phyloP scores from a whole-genome alignment of 495 filamentous ascomycete species.

The Sphaerosporella brunnea region DNA sequence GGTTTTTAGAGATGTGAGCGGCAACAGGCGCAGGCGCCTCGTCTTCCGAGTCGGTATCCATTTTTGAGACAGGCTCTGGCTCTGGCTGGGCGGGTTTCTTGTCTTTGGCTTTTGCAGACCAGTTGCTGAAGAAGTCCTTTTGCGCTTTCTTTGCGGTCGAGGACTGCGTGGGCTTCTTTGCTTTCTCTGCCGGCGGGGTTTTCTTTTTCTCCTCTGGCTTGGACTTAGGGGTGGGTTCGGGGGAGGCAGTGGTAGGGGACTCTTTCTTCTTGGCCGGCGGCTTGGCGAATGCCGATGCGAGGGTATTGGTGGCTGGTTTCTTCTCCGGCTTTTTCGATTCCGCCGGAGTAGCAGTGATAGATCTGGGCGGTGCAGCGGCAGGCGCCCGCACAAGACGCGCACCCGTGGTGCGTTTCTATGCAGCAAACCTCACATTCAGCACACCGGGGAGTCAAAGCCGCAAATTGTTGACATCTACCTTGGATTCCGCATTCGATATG shows the following conservation, averaged over 20 bases:
- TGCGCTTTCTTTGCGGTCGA: constrained; percentile 36
- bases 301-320: constrained; percentile 11
- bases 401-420: too few species aligned
- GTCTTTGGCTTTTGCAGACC: constrained; percentile 32
- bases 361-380: too few species aligned
- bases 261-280: background rate
- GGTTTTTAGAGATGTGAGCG: constrained; percentile 12
- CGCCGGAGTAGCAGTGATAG: background rate
- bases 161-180: constrained; percentile 1
- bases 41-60: constrained; percentile 17
- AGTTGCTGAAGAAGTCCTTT: constrained; percentile 22
- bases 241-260: background rate
- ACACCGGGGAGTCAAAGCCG: background rate
- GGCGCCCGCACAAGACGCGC: too few species aligned
- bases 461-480: constrained; percentile 19
- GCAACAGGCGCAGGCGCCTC: constrained; percentile 1
- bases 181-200: background rate
- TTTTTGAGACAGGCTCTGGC: constrained; percentile 7
- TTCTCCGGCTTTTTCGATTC: constrained; percentile 7
- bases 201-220: constrained; percentile 28
- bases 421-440: too few species aligned
- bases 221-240: constrained; percentile 8
- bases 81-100: constrained; percentile 15
- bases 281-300: background rate
- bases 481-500: constrained; percentile 48